Conservation (phyloP, 768 basidiomycete species). For the Macrolepiota dolichaula region DNA sequence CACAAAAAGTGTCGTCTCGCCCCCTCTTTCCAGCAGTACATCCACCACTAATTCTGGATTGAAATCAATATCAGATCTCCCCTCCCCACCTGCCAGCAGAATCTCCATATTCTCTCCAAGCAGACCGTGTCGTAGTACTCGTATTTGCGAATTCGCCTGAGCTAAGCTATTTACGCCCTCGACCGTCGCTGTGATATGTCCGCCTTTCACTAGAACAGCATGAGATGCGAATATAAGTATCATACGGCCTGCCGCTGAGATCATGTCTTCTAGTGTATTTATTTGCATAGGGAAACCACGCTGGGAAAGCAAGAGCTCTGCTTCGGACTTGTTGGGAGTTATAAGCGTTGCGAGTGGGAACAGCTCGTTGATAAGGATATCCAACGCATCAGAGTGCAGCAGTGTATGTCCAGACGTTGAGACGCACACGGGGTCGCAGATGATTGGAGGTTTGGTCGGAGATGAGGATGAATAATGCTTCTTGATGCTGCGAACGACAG, state of each 20-base stretch:
- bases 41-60: conserved; percentile 53
- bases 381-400: conserved; percentile 62
- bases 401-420: conserved; percentile 87
- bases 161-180: conserved; percentile 39
- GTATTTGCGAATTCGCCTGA: conserved; percentile 25
- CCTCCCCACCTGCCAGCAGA: conserved; percentile 30
- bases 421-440: conserved; percentile 90
- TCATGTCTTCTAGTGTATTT: conserved; percentile 53
- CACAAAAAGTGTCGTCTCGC: conserved; percentile 47
- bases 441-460: conserved; percentile 42
- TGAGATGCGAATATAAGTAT: conserved; percentile 38
- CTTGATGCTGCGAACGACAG: conserved; percentile 49
- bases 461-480: conserved; percentile 17
- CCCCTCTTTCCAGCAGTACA: conserved; percentile 44
- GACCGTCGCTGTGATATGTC: conserved; percentile 54
- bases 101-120: conserved; percentile 63
- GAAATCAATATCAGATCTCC: conserved; percentile 5
- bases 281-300: conserved; percentile 29
- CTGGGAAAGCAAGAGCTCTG: conserved; percentile 59
- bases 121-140: conserved; percentile 42
- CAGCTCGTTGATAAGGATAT: conserved; percentile 54
- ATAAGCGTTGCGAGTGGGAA: conserved; percentile 71
- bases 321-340: conserved; percentile 86
- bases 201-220: conserved; percentile 82
- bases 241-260: conserved; percentile 49